Evolutionary conservation across 345 rosid species (phyloP).

Genomic region (Hypericum androsaemum): DNA sequence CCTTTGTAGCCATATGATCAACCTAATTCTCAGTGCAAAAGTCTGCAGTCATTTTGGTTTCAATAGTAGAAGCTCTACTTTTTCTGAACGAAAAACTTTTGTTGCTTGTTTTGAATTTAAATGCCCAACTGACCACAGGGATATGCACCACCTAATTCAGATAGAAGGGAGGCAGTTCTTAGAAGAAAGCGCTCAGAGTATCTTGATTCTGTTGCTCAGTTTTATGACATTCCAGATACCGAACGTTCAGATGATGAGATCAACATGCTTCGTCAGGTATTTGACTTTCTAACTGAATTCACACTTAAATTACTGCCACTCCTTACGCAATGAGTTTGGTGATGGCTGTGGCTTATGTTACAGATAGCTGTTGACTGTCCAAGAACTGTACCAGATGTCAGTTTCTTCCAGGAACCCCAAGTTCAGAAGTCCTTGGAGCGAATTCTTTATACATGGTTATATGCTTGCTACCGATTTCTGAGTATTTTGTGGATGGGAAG

Average conservation of each 20-base stretch:
- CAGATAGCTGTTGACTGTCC: conserved; percentile 99
- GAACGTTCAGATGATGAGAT: conserved; percentile 97
- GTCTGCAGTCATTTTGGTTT: neutral
- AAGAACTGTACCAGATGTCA: conserved; percentile 90
- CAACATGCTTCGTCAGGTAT: conserved; percentile 95
- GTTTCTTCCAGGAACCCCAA: conserved; percentile 88
- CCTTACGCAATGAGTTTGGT: conserved; percentile 7
- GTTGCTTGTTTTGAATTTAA: conserved; percentile 36
- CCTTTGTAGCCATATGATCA: neutral
- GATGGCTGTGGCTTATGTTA: conserved; percentile 7
- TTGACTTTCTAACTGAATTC: conserved; percentile 7
- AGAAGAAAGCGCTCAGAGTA: conserved; percentile 87
- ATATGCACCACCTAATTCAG: conserved; percentile 99
- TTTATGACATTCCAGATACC: conserved; percentile 88
- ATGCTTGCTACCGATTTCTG: neutral
- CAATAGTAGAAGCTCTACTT: neutral
- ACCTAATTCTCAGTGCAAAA: neutral
- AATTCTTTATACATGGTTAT: conserved; percentile 89
- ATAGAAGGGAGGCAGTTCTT: conserved; percentile 90
- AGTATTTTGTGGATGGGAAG: neutral
- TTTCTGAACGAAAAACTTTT: conserved; percentile 1
- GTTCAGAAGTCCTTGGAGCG: conserved; percentile 98
- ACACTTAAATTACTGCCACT: conserved; percentile 1
- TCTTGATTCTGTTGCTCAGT: conserved; percentile 88
- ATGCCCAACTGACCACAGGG: conserved; percentile 94